Conservation (phyloP, 768 basidiomycete genomes). For the Amyloporia xantha region DNA sequence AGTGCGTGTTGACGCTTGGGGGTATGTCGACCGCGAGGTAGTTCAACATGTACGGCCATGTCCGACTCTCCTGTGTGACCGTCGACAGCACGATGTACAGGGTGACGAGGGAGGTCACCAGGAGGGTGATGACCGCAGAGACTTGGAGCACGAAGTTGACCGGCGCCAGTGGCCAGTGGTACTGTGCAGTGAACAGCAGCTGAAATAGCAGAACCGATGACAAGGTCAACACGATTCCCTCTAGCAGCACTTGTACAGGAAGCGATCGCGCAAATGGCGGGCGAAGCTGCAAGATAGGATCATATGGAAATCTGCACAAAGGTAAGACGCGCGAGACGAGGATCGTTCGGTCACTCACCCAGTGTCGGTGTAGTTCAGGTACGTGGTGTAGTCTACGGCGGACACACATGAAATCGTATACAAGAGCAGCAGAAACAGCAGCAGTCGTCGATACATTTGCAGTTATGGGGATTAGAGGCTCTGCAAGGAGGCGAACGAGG, state of each 20-base stretch:
- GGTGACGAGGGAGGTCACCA: conserved; percentile 72
- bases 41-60: conserved; percentile 95
- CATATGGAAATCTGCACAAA: conserved; percentile 27
- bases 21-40: conserved; percentile 83
- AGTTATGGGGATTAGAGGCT: too few relatives aligned
- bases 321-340: too few relatives aligned
- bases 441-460: background rate
- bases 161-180: conserved; percentile 90
- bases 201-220: conserved; percentile 83
- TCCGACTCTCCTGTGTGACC: conserved; percentile 52
- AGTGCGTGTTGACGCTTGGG: conserved; percentile 38
- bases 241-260: conserved; percentile 84
- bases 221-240: conserved; percentile 80
- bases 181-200: conserved; percentile 90
- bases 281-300: conserved; percentile 75
- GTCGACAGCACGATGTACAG: conserved; percentile 66
- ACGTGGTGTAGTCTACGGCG: background rate
- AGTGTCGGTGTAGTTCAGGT: background rate
- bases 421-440: background rate
- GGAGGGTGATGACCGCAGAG: conserved; percentile 71
- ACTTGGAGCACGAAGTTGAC: conserved; percentile 90
- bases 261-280: conserved; percentile 84
- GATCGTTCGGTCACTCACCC: too few relatives aligned
- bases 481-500: too few relatives aligned
- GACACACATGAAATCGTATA: background rate